Evolutionary conservation across 441 rosid genomes (phyloP).

Genomic region (Iberis amara): DNA sequence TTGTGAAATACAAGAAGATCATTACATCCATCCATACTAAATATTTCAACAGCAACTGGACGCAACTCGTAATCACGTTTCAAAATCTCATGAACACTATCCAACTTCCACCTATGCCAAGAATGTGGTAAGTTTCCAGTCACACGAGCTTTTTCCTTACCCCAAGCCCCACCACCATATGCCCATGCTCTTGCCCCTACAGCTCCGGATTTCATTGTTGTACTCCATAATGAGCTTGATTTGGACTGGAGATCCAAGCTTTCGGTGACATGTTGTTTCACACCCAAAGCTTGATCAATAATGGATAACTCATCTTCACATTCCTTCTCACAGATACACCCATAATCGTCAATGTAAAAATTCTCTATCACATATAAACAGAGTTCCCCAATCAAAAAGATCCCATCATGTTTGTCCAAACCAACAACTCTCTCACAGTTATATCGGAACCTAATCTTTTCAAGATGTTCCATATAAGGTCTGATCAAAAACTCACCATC

Average conservation of each 20-base stretch:
- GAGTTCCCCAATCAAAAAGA: conserved; percentile 82
- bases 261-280: conserved; percentile 61
- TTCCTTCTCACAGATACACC: conserved; percentile 88
- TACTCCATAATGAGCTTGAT: conserved; percentile 59
- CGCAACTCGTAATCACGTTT: conserved; percentile 98
- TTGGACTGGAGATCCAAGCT: conserved; percentile 71
- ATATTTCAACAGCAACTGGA: conserved; percentile 95
- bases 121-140: conserved; percentile 80
- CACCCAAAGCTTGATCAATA: conserved; percentile 97
- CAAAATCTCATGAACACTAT: conserved; percentile 83
- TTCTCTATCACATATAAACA: conserved; percentile 80
- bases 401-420: conserved; percentile 92
- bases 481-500: conserved; percentile 93
- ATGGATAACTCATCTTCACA: conserved; percentile 89
- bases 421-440: conserved; percentile 91
- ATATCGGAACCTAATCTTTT: conserved; percentile 73
- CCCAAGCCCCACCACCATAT: conserved; percentile 98
- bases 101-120: conserved; percentile 95
- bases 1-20: conserved; percentile 96
- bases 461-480: conserved; percentile 83
- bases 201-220: conserved; percentile 43
- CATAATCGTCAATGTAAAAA: conserved; percentile 69
- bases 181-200: conserved; percentile 98
- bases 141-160: conserved; percentile 73
- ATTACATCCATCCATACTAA: conserved; percentile 97